Percentiles rank a stretch among this genome's conserved stretches.
Evolutionary conservation across 2,329 filamentous ascomycete genomes (phyloP).

Genomic region (Monosporascus sp.): DNA sequence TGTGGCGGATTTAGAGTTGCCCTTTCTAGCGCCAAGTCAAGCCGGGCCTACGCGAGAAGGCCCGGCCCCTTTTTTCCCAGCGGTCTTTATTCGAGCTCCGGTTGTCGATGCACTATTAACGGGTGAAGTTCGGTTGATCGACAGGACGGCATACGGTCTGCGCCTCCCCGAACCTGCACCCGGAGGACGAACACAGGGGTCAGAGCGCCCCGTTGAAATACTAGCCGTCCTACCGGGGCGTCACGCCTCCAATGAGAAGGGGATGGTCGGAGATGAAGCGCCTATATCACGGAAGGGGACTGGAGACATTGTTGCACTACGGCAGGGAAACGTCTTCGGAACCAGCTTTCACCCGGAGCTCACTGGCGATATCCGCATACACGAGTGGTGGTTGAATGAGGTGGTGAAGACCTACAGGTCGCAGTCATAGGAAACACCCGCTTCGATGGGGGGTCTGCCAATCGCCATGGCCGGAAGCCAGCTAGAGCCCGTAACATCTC

Average conservation of each 20-base stretch:
- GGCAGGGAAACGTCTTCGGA: constrained; percentile 86
- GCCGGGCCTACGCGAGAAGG: constrained; percentile 19
- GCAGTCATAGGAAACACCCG: neutral
- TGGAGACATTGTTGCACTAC: constrained; percentile 81
- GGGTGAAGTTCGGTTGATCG: constrained; percentile 30
- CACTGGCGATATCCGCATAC: constrained; percentile 81
- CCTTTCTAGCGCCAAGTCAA: constrained; percentile 51
- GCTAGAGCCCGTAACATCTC: too few relatives aligned
- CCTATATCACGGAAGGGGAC: constrained; percentile 34
- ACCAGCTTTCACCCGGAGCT: constrained; percentile 96
- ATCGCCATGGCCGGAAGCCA: too few relatives aligned
- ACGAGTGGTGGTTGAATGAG: constrained; percentile 86
- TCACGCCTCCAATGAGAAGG: constrained; percentile 33
- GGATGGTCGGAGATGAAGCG: constrained; percentile 24
- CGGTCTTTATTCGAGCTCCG: constrained; percentile 90
- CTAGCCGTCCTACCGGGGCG: constrained; percentile 45
- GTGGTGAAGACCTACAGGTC: constrained; percentile 39
- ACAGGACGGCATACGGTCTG: constrained; percentile 28
- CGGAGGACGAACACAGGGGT: constrained; percentile 10
- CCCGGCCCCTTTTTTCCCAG: constrained; percentile 56
- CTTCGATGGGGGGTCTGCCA: too few relatives aligned
- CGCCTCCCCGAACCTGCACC: constrained; percentile 19
- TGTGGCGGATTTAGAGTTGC: constrained; percentile 66
- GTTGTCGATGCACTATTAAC: constrained; percentile 79
- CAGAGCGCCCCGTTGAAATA: constrained; percentile 37